phyloP scores from a whole-genome alignment of 805 yeast genomes.

The Ogataea siamensis region DNA sequence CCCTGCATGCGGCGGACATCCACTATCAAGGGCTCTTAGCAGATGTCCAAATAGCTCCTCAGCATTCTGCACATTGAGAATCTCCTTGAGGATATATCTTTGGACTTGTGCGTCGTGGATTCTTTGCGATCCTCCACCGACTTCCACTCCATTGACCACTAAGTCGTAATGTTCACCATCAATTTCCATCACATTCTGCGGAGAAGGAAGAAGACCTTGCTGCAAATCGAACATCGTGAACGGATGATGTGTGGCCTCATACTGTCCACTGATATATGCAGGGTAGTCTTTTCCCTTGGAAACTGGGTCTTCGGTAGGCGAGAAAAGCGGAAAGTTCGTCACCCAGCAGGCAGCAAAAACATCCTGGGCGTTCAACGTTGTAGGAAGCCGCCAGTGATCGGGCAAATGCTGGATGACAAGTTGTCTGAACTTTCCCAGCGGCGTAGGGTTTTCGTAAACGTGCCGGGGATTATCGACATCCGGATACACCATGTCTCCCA shows the following conservation, averaged over 20 bases:
- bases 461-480: constrained; percentile 8
- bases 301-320: constrained; percentile 54
- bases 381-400: constrained; percentile 47
- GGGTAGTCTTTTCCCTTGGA: constrained; percentile 49
- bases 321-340: constrained; percentile 87
- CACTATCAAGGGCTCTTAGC: constrained; percentile 74
- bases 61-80: constrained; percentile 60
- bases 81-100: constrained; percentile 60
- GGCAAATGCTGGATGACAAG: constrained; percentile 60
- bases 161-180: constrained; percentile 92
- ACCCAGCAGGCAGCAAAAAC: constrained; percentile 77
- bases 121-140: constrained; percentile 97
- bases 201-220: constrained; percentile 4
- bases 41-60: constrained; percentile 79
- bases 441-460: constrained; percentile 91
- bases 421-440: constrained; percentile 84
- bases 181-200: constrained; percentile 41
- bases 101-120: constrained; percentile 85
- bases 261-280: constrained; percentile 44
- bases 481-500: constrained; percentile 46
- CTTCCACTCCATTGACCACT: constrained; percentile 90
- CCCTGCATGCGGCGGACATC: constrained; percentile 99
- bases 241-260: constrained; percentile 90
- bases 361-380: constrained; percentile 30
- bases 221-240: constrained; percentile 74